Conservation (phyloP, 2,329 filamentous ascomycete species). For the Penicillium sp. region DNA sequence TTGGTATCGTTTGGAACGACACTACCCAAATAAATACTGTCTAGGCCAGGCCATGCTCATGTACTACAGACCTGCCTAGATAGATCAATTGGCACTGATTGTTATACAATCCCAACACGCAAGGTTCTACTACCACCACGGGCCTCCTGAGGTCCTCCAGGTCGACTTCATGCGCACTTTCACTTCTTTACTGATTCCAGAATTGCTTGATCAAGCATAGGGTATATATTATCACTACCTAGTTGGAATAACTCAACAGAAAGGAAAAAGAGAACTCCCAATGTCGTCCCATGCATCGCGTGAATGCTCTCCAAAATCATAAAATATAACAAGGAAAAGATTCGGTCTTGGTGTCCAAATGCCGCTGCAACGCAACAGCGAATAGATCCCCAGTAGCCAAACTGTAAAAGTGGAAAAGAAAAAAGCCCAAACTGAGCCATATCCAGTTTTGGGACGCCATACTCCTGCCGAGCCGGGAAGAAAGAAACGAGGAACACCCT, state of each 20-base stretch:
- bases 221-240: slow-evolving; percentile 28
- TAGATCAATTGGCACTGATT: too few relatives aligned
- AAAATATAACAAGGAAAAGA: slow-evolving; percentile 3
- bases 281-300: slow-evolving; percentile 21
- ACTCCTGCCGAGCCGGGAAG: slow-evolving; percentile 15
- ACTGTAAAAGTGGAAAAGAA: neutral
- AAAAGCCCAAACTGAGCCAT: slow-evolving; percentile 2
- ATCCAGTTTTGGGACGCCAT: slow-evolving; percentile 20
- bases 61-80: too few relatives aligned
- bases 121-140: too few relatives aligned
- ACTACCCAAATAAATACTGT: too few relatives aligned
- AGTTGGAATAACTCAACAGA: slow-evolving; percentile 9
- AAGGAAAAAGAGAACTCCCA: slow-evolving; percentile 18
- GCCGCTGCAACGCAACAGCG: neutral
- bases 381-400: neutral
- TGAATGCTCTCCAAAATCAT: slow-evolving; percentile 13
- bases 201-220: slow-evolving; percentile 2
- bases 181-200: neutral
- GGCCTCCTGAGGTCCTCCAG: too few relatives aligned
- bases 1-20: too few relatives aligned
- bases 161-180: too few relatives aligned
- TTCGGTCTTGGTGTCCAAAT: neutral
- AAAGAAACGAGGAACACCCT: slow-evolving; percentile 2
- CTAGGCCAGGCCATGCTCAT: too few relatives aligned
- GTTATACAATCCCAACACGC: too few relatives aligned